These are phyloP conservation scores for Shiraia sp. DNA, from an alignment of 2,329 filamentous ascomycete species.

Conservation along the genomic window DNA sequence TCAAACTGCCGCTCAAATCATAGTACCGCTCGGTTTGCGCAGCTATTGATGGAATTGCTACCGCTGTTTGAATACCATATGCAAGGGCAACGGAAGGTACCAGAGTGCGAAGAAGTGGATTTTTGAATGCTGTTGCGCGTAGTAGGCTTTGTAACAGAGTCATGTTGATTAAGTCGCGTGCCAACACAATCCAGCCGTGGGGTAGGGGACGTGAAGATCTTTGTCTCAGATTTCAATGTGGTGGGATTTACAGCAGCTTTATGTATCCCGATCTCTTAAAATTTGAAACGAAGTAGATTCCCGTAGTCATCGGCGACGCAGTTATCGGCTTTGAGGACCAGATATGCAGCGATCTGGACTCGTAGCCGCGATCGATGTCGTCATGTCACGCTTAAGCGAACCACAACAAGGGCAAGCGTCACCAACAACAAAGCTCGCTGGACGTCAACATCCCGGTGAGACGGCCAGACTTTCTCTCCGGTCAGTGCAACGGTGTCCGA, in stretches of 20 bases:
- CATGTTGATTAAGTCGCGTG: constrained; percentile 21
- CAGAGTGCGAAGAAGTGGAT: constrained; percentile 64
- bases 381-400: constrained; percentile 20
- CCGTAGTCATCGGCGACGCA: constrained; percentile 1
- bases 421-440: too few species aligned
- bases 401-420: constrained; percentile 2
- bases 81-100: constrained; percentile 65
- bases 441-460: too few species aligned
- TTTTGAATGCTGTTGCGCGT: constrained; percentile 63
- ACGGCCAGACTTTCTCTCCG: too few species aligned
- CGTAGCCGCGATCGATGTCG: constrained; percentile 30
- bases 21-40: constrained; percentile 68
- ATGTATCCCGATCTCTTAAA: not conserved
- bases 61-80: constrained; percentile 65
- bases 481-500: too few species aligned
- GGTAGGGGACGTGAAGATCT: not conserved
- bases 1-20: constrained; percentile 68
- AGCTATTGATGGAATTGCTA: constrained; percentile 65
- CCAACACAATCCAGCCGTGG: not conserved
- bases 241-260: not conserved
- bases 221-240: not conserved
- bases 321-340: constrained; percentile 11
- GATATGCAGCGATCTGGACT: constrained; percentile 22
- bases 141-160: constrained; percentile 55
- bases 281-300: constrained; percentile 1